These are phyloP conservation scores for Apiospora phragmitis DNA, from an alignment of 2,329 filamentous ascomycete genomes.

Conservation along the genomic window DNA sequence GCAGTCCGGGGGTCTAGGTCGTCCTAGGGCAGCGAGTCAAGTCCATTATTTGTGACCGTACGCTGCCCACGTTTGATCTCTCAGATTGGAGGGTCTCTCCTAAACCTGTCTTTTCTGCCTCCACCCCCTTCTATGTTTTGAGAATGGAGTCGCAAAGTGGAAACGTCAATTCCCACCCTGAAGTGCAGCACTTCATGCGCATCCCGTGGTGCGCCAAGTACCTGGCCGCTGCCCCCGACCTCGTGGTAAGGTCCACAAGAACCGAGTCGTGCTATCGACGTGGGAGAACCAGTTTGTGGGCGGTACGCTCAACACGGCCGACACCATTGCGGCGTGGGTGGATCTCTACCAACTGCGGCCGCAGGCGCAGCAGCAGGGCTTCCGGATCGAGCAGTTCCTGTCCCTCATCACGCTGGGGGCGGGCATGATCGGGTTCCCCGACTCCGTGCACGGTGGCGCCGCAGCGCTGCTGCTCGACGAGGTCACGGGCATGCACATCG, in stretches of 20 bases:
- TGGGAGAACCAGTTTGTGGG: constrained; percentile 11
- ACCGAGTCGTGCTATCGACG: background rate
- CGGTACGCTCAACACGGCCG: constrained; percentile 13
- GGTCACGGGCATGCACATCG: constrained; percentile 44
- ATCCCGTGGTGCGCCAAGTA: constrained; percentile 13
- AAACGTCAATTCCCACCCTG: background rate
- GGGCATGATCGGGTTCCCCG: constrained; percentile 48
- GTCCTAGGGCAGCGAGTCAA: background rate
- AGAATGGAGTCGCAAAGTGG: background rate
- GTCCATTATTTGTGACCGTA: background rate
- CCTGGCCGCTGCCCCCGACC: background rate
- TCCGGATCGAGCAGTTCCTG: background rate
- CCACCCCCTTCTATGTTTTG: background rate
- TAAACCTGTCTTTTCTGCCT: background rate
- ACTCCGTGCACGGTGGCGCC: constrained; percentile 49
- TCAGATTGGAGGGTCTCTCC: background rate
- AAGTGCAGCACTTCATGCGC: constrained; percentile 25
- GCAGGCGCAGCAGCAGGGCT: background rate
- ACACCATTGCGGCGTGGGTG: constrained; percentile 8
- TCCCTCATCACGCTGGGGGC: constrained; percentile 33
- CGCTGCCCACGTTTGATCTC: background rate
- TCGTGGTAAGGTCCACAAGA: background rate
- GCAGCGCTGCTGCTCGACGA: constrained; percentile 50
- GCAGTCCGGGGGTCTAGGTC: background rate
- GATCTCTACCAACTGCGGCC: background rate